Evolutionary conservation across 768 basidiomycete genomes (phyloP).

Genomic region (Naematelia encephala): DNA sequence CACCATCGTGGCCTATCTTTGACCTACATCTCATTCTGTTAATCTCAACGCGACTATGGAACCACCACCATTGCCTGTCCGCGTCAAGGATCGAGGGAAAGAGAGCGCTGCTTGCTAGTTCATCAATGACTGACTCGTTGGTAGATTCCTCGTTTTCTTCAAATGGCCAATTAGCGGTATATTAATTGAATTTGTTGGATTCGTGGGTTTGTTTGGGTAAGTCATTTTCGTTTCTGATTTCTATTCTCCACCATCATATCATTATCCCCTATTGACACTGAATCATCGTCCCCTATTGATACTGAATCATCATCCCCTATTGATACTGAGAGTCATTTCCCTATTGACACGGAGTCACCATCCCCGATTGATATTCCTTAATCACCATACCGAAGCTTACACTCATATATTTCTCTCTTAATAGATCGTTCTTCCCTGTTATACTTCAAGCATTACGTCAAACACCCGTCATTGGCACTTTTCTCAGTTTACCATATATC

Average conservation of each 20-base stretch:
- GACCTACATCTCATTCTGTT: no score
- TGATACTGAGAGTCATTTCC: neutral
- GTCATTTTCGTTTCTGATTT: slow-evolving; percentile 38
- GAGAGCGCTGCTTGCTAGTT: no score
- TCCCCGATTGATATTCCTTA: neutral
- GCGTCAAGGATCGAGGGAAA: no score
- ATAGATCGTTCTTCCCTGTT: slow-evolving; percentile 98
- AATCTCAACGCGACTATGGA: no score
- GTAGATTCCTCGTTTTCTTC: slow-evolving; percentile 81
- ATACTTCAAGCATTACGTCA: slow-evolving; percentile 95
- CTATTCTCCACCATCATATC: neutral
- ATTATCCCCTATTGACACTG: neutral
- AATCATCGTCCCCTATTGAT: neutral
- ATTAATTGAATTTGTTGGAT: slow-evolving; percentile 91
- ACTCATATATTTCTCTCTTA: no score
- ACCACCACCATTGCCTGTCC: no score
- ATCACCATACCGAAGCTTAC: slow-evolving; percentile 7
- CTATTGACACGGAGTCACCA: neutral
- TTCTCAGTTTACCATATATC: slow-evolving; percentile 83
- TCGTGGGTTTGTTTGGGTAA: slow-evolving; percentile 95
- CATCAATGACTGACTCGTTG: neutral
- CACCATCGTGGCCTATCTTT: no score
- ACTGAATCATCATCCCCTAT: neutral
- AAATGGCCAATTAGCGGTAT: slow-evolving; percentile 95
- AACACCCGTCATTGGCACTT: slow-evolving; percentile 82